Percentiles rank a stretch among this genome's conserved stretches.
Conservation (phyloP, 169 alveolate genomes). For the Plasmodium sp. region DNA sequence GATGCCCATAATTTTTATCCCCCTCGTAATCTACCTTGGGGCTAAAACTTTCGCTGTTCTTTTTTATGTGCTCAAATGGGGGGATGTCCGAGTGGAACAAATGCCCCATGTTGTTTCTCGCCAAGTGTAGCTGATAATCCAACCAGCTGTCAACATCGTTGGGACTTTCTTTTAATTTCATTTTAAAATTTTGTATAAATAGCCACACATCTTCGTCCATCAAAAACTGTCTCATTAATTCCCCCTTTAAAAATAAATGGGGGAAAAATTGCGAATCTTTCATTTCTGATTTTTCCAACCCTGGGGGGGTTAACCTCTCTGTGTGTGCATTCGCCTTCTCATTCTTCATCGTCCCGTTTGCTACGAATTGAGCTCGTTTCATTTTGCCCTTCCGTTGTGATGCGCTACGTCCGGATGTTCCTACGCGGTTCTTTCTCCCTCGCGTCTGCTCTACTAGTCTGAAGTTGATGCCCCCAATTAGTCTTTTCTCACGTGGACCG, state of each 20-base stretch:
- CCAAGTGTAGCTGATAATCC: slow-evolving; percentile 45
- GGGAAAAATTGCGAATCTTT: slow-evolving; percentile 23
- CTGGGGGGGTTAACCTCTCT: neutral
- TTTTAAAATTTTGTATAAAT: slow-evolving; percentile 64
- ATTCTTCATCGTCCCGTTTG: neutral
- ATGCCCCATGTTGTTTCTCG: slow-evolving; percentile 11
- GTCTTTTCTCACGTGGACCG: neutral
- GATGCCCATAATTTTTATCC: neutral
- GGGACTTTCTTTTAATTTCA: slow-evolving; percentile 58
- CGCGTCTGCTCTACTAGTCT: neutral
- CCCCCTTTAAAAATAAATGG: slow-evolving; percentile 53
- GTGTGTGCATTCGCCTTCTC: slow-evolving; percentile 13
- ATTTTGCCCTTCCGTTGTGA: neutral
- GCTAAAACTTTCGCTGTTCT: neutral
- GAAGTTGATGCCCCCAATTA: neutral
- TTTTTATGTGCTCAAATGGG: slow-evolving; percentile 46
- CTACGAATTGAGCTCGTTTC: neutral
- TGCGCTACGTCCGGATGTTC: neutral
- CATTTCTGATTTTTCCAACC: slow-evolving; percentile 18
- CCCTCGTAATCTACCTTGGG: neutral
- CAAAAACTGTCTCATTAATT: slow-evolving; percentile 60
- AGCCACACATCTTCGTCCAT: slow-evolving; percentile 72
- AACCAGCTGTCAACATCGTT: slow-evolving; percentile 48
- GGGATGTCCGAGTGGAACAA: slow-evolving; percentile 39
- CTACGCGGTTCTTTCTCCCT: neutral